These are phyloP conservation scores for Phallus indusiatus DNA, from an alignment of 768 basidiomycete genomes.

Conservation along the genomic window DNA sequence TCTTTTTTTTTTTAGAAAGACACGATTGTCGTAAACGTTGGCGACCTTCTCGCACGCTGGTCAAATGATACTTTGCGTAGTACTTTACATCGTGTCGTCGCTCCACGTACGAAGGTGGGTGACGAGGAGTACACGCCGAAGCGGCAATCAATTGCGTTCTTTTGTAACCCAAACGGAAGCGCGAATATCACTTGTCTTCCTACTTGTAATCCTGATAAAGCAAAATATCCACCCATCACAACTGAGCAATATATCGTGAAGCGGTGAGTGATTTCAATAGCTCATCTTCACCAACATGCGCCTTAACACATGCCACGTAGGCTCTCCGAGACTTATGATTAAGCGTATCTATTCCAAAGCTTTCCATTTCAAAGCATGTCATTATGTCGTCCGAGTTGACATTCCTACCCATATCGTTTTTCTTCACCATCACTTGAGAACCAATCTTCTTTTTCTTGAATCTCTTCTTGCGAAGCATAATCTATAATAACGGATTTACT, in stretches of 20 bases:
- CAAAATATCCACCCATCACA: slow-evolving; percentile 62
- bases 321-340: slow-evolving; percentile 2
- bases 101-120: slow-evolving; percentile 45
- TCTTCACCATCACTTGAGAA: slow-evolving; percentile 11
- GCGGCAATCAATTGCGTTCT: slow-evolving; percentile 79
- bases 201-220: slow-evolving; percentile 35
- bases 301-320: neutral
- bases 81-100: slow-evolving; percentile 77
- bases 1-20: slow-evolving; percentile 41
- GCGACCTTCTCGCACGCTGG: slow-evolving; percentile 75
- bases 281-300: neutral
- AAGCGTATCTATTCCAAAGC: neutral
- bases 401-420: slow-evolving; percentile 2
- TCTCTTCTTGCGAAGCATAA: slow-evolving; percentile 52
- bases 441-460: slow-evolving; percentile 53
- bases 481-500: slow-evolving; percentile 77
- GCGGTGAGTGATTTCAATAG: neutral
- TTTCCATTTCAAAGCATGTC: neutral
- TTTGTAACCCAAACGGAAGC: slow-evolving; percentile 73
- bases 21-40: slow-evolving; percentile 77
- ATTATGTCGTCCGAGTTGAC: neutral
- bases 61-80: slow-evolving; percentile 73
- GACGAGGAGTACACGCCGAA: slow-evolving; percentile 49
- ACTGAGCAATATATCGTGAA: slow-evolving; percentile 73
- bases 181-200: slow-evolving; percentile 64